Base-by-base conservation (phyloP, 768 basidiomycete genomes). In the Leccinum longicurvipes region DNA sequence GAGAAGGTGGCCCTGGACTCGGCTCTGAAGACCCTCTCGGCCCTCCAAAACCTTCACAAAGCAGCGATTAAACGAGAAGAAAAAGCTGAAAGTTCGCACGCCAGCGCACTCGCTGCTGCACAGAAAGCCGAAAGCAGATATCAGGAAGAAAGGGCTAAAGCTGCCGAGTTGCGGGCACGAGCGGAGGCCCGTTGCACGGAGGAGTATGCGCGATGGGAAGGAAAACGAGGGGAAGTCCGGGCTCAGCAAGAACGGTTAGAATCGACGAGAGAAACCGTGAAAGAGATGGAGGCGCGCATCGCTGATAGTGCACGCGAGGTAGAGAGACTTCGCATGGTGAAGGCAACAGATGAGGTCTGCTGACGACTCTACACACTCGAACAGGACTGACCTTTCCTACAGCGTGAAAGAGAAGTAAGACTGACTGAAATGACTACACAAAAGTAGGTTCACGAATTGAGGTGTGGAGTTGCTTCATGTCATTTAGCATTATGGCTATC, bases 271-370 rank as follows among this genome's bases (percentile, higher is more conserved):
- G 75, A 78, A 24, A 82, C 80, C 7, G 83, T 85, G 3, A 75
- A 67, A 51, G 79, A 84, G 50, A 77, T 81, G 23, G 88, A 86
- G 1, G 76, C 81, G 50, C 80, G 79, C 61, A 73, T 91, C 51
- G 79, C 83, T 50, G 84, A 84, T 53, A 91, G 91, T 76, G 79
- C 80, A n/a, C 77, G 81, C 52, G 87, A 91, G 63, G 79, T 93
- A 2, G 87, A 91, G 60, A 77, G 78, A 58, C 67, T 91, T 50
- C 74, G 88, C 28, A 74, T 76, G 19, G 77, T 83, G 62, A 85
- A 86, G 65, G 81, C 80, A 32, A 83, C 83, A 8, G 89, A 91
- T 60, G 89, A 91, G 74, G 69, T 73, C 36, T 11, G 69, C 54
- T 23, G 14, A 28, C 63, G 70, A 42, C 8, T 24, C 32, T 17